phyloP scores from a whole-genome alignment of 306 rosid species.

The Amphicarpaea edgeworthii region DNA sequence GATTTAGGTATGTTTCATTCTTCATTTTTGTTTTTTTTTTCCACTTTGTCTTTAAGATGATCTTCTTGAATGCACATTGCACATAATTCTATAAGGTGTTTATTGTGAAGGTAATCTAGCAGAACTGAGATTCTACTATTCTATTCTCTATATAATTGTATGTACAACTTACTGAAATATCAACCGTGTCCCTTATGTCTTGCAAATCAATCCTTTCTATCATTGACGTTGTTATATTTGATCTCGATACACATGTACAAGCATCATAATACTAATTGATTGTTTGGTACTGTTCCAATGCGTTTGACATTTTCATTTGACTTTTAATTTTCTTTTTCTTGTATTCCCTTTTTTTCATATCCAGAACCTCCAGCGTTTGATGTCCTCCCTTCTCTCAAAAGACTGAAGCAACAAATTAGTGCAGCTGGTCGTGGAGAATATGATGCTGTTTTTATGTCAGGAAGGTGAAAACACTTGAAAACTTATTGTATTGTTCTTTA shows the following conservation, averaged over 20 bases:
- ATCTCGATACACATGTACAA: conserved; percentile 33
- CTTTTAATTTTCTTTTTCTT: conserved; percentile 17
- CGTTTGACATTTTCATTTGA: conserved; percentile 12
- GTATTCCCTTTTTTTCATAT: conserved; percentile 16
- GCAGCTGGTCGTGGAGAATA: conserved; percentile 91
- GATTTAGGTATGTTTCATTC: conserved; percentile 74
- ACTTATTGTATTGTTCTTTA: conserved; percentile 22
- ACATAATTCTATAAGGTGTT: conserved; percentile 12
- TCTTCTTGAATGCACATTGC: conserved; percentile 14
- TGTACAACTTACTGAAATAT: conserved; percentile 29
- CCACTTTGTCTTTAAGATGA: conserved; percentile 33
- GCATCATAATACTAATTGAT: conserved; percentile 15
- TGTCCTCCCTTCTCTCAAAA: conserved; percentile 93
- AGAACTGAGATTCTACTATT: conserved; percentile 6
- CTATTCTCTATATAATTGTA: conserved; percentile 14
- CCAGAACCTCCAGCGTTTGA: conserved; percentile 95
- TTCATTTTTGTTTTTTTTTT: background rate
- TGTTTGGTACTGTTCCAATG: conserved; percentile 19
- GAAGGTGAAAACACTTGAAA: conserved; percentile 66
- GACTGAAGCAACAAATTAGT: conserved; percentile 79
- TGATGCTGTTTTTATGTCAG: conserved; percentile 94
- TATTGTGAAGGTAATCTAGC: conserved; percentile 7
- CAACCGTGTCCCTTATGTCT: conserved; percentile 19
- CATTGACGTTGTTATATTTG: conserved; percentile 31
- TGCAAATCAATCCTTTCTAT: conserved; percentile 39